Evolutionary conservation across 2,329 filamentous ascomycete genomes (phyloP), one percentile per base, ranked within the genome.

Genomic region (Colletotrichum lentis): DNA sequence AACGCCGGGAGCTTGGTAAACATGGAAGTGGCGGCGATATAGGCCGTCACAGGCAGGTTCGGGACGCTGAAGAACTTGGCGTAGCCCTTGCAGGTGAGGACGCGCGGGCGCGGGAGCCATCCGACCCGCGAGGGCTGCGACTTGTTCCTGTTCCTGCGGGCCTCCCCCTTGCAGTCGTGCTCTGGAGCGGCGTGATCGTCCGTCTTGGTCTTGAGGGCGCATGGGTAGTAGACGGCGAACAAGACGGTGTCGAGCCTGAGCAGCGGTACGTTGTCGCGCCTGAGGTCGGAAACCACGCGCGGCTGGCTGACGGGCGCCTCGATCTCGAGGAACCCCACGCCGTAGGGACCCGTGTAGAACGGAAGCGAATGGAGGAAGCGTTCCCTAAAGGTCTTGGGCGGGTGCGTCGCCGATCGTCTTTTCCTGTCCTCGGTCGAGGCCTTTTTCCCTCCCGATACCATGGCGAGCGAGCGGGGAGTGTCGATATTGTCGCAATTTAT

Each of bases 271-370:
- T 77, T 74, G 55, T 80, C 74, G 50, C 80, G 75, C 68, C 78
- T 80, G 66, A 82, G 78, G 69, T 75, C 73, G 16, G 79, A 83
- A 62, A 83, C 77, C 12, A 76, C 74, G 24, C 78, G 76, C 14
- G 80, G 80, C 1, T 77, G 66, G 14, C 78, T 74, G 18, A 83
- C 84, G 5, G 89, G 88, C 35, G 91, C 83, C 75, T 91, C 89
- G 64, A 90, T 81, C 72, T 91, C 89, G 75, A 91, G 83, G 14
- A 87, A 90, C 31, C 90, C 90, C 47, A 93, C 90, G 70, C 84
- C 84, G 76, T 91, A 90, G 0, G 87, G 87, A 0, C 90, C 90
- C 1, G 85, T 83, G 73, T 90, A 90, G 16, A 82, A 74, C 3
- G 90, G 89, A 58, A 92, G 86, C 3, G 77, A 72, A 72, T 82